Evolutionary conservation across 2,329 filamentous ascomycete genomes (phyloP).

Genomic region (Neurospora crassa): DNA sequence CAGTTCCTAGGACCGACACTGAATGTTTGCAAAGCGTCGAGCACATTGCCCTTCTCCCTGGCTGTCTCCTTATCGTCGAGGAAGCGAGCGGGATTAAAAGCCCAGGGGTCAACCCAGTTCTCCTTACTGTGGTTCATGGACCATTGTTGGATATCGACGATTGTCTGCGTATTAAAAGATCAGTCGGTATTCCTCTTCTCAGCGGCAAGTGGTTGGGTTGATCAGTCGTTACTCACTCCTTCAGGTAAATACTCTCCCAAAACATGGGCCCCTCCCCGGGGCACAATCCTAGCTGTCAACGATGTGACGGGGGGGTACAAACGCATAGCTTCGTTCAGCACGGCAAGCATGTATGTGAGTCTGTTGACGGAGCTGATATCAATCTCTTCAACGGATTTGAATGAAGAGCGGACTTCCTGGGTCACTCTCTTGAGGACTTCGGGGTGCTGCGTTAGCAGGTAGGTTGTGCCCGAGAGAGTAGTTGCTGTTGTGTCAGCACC

Average conservation of each 20-base stretch:
- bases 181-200: not conserved
- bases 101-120: slow-evolving; percentile 26
- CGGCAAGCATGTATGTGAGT: slow-evolving; percentile 28
- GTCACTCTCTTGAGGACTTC: slow-evolving; percentile 22
- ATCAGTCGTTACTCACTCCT: slow-evolving; percentile 8
- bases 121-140: slow-evolving; percentile 21
- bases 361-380: slow-evolving; percentile 20
- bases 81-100: slow-evolving; percentile 28
- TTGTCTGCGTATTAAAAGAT: slow-evolving; percentile 15
- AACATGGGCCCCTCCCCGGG: slow-evolving; percentile 11
- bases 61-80: slow-evolving; percentile 19
- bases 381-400: slow-evolving; percentile 28
- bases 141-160: slow-evolving; percentile 23
- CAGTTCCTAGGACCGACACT: slow-evolving; percentile 30
- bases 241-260: slow-evolving; percentile 10
- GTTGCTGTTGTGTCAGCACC: slow-evolving; percentile 18
- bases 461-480: slow-evolving; percentile 15
- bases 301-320: slow-evolving; percentile 25
- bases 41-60: slow-evolving; percentile 8
- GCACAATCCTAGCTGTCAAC: slow-evolving; percentile 7
- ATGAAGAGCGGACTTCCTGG: slow-evolving; percentile 28
- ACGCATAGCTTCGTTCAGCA: slow-evolving; percentile 29
- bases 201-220: not conserved
- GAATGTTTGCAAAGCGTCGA: slow-evolving; percentile 28
- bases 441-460: slow-evolving; percentile 23